Conservation (phyloP, 2,329 filamentous ascomycete genomes). For the Ophiostoma sp. region DNA sequence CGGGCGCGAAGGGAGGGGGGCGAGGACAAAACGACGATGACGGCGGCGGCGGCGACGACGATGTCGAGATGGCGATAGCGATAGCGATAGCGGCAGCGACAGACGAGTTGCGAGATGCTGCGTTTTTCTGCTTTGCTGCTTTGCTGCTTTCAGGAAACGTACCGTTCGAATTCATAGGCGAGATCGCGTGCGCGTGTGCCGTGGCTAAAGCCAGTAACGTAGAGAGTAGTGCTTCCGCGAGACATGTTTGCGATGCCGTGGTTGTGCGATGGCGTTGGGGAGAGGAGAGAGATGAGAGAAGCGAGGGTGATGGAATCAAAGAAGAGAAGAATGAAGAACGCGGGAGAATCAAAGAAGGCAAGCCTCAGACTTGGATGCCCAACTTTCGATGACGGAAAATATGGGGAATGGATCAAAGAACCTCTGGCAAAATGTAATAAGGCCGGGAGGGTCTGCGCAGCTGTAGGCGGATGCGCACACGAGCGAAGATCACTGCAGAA, state of each 20-base stretch:
- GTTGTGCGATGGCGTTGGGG: not conserved
- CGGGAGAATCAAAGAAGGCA: slow-evolving; percentile 14
- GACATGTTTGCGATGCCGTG: slow-evolving; percentile 57
- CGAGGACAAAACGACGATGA: not conserved
- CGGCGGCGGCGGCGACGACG: slow-evolving; percentile 29
- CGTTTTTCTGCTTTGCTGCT: not conserved
- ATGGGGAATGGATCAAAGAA: not conserved
- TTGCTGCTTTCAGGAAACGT: slow-evolving; percentile 53
- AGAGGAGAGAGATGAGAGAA: slow-evolving; percentile 8
- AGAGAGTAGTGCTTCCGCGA: slow-evolving; percentile 88
- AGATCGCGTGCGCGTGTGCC: slow-evolving; percentile 98
- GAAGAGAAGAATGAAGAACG: slow-evolving; percentile 14
- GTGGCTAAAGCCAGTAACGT: slow-evolving; percentile 98
- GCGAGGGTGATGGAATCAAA: slow-evolving; percentile 9
- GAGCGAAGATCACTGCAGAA: not conserved
- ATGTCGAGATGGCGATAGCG: not conserved
- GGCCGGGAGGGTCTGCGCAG: not conserved
- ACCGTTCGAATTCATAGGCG: slow-evolving; percentile 99
- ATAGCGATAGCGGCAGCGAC: not conserved
- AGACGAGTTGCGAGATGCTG: slow-evolving; percentile 1
- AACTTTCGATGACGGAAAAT: slow-evolving; percentile 15
- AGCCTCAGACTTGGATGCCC: not conserved
- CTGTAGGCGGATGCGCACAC: slow-evolving; percentile 2
- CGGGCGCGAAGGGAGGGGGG: not conserved
- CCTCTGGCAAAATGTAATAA: not conserved